phyloP scores from a whole-genome alignment of 148 eudicot genomes.

The Vaccinium macrocarpon region DNA sequence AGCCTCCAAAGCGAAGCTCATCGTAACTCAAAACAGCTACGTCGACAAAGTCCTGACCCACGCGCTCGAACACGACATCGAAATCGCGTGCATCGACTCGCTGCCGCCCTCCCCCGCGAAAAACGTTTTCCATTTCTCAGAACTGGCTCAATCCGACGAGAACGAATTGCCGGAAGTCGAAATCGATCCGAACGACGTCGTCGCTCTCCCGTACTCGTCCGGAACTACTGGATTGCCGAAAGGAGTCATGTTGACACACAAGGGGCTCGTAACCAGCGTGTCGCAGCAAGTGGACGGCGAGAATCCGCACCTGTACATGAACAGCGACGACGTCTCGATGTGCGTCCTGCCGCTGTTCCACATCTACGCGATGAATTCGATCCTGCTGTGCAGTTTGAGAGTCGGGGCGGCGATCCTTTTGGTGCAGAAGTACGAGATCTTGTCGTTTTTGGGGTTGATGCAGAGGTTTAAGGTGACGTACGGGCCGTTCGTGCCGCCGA shows the following conservation, averaged over 20 bases:
- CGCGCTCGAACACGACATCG: slow-evolving; percentile 23
- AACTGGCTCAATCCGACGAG: slow-evolving; percentile 36
- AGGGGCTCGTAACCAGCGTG: slow-evolving; percentile 69
- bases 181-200: slow-evolving; percentile 52
- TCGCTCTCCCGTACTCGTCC: slow-evolving; percentile 84
- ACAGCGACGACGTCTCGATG: slow-evolving; percentile 58
- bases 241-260: slow-evolving; percentile 83
- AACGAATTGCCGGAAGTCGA: slow-evolving; percentile 31
- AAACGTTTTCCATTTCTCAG: slow-evolving; percentile 52
- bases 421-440: slow-evolving; percentile 74
- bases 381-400: slow-evolving; percentile 59
- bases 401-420: slow-evolving; percentile 62
- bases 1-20: slow-evolving; percentile 38
- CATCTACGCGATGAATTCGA: slow-evolving; percentile 70
- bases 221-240: slow-evolving; percentile 90
- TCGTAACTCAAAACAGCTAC: slow-evolving; percentile 33
- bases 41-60: slow-evolving; percentile 36
- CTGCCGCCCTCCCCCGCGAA: slow-evolving; percentile 22
- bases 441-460: slow-evolving; percentile 40
- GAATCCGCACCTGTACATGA: slow-evolving; percentile 66
- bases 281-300: slow-evolving; percentile 92
- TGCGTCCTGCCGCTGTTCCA: slow-evolving; percentile 83
- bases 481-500: slow-evolving; percentile 87
- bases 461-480: slow-evolving; percentile 62
- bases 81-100: slow-evolving; percentile 42